phyloP scores from a whole-genome alignment of 129 eudicot species.

The Solidago caesia region DNA sequence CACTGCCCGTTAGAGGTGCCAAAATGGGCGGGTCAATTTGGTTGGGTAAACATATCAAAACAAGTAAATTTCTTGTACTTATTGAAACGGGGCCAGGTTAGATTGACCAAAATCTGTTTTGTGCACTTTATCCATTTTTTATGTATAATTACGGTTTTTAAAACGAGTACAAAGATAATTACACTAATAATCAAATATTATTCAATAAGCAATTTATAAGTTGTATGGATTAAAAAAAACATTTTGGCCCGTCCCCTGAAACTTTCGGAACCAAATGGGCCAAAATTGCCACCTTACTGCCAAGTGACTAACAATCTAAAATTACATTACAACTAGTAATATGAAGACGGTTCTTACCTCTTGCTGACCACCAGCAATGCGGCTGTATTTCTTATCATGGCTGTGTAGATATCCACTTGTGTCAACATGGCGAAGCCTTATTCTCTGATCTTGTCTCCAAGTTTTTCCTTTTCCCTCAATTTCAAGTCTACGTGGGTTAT shows the following conservation, averaged over 20 bases:
- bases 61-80: too few species aligned
- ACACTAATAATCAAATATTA: not conserved
- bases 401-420: conserved; percentile 94
- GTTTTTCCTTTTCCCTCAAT: conserved; percentile 88
- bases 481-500: conserved; percentile 51
- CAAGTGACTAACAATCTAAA: not conserved
- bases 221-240: not conserved
- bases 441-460: conserved; percentile 94
- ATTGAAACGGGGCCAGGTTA: not conserved
- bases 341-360: conserved; percentile 54
- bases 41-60: not conserved
- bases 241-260: not conserved
- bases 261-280: not conserved
- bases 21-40: not conserved
- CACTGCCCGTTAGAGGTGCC: not conserved
- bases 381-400: conserved; percentile 90
- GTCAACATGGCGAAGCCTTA: conserved; percentile 89
- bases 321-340: not conserved
- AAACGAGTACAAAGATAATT: not conserved
- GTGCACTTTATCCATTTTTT: not conserved
- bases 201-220: not conserved
- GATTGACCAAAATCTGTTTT: not conserved
- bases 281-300: not conserved
- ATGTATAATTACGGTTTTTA: not conserved
- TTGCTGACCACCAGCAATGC: conserved; percentile 96